Percentiles rank a stretch among this genome's conserved stretches.
These are phyloP conservation scores for Russula griseocarnosa DNA, from an alignment of 768 basidiomycete genomes.

Conservation along the genomic window DNA sequence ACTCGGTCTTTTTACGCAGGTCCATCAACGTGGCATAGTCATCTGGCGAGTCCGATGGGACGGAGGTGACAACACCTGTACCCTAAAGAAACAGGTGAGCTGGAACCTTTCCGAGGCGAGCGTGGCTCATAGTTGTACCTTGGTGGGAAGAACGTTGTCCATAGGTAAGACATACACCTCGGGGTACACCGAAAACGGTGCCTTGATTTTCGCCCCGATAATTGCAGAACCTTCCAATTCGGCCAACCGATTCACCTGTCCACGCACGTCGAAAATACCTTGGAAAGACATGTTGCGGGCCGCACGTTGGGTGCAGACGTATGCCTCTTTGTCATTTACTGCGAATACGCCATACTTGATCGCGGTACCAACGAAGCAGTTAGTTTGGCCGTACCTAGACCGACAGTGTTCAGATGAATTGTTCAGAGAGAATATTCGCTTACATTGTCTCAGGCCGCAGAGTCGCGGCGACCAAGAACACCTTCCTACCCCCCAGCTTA, in stretches of 20 bases:
- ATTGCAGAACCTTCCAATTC: conserved; percentile 77
- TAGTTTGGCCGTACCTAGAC: conserved; percentile 94
- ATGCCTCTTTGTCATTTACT: conserved; percentile 82
- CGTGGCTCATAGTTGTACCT: conserved; percentile 65
- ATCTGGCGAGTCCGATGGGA: conserved; percentile 97
- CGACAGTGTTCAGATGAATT: neutral
- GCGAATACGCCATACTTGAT: conserved; percentile 93
- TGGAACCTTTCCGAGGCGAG: neutral
- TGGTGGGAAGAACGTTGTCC: conserved; percentile 95
- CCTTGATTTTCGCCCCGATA: conserved; percentile 85
- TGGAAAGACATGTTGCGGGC: conserved; percentile 99
- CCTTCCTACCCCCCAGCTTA: conserved; percentile 72
- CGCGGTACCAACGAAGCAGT: conserved; percentile 88
- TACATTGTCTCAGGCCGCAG: conserved; percentile 96
- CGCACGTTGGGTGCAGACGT: conserved; percentile 81
- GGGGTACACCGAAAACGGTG: conserved; percentile 75
- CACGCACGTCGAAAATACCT: conserved; percentile 69
- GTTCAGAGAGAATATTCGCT: conserved; percentile 31
- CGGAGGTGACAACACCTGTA: conserved; percentile 96
- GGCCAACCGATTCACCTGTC: conserved; percentile 64
- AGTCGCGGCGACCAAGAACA: conserved; percentile 93
- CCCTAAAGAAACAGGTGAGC: conserved; percentile 47
- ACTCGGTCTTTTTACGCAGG: conserved; percentile 92
- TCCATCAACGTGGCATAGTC: conserved; percentile 89
- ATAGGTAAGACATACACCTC: conserved; percentile 97